Evolutionary conservation across 2,329 filamentous ascomycete genomes (phyloP), one percentile per base, ranked within the genome.

Genomic region (Zasmidium angulare): DNA sequence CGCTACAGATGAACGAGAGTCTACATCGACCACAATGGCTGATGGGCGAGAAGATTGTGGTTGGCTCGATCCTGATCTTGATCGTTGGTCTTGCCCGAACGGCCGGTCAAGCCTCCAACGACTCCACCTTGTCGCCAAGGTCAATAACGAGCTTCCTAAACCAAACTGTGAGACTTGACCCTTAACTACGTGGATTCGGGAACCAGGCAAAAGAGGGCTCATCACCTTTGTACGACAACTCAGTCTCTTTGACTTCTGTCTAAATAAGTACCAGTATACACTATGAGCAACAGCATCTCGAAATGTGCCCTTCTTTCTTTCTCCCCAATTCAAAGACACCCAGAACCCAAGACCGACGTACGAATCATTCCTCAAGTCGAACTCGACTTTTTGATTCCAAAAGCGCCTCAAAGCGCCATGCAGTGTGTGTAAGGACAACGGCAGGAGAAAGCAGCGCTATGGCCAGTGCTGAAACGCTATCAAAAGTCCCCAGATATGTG

Each of bases 381-480:
- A 43, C 36, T 14, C 11, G 12, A 19, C 12, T 17, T 19, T 7
- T 7, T 7, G 29, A 36, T 14, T 36, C 29, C 29, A 36, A 17
- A 17, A 43, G 36, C 36, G 36, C 36, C 36, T 43, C 36, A 43
- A 43, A 43, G 36, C 36, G 36, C 36, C 36, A 17, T 43, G 36
- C 36, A 43, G n/a, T n/a, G n/a, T n/a, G n/a, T 43, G 14, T 43
- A 19, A 3, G n/a, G 7, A 43, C 7, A 43, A 19, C 3, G n/a
- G 36, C n/a, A 43, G 14, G 14, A 17, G 36, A 19, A 17, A 43
- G 11, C 11, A 43, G 36, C 36, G 36, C 36, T 43, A 19, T 14
- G 26, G 26, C 26, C 26, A 29, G 36, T 7, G 59, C 59, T 61
- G 51, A 50, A 61, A 61, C 59, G 59, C 59, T 61, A 61, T 61